phyloP scores from a whole-genome alignment of 2,329 filamentous ascomycete species.

The Hymenoscyphus fructigenus region DNA sequence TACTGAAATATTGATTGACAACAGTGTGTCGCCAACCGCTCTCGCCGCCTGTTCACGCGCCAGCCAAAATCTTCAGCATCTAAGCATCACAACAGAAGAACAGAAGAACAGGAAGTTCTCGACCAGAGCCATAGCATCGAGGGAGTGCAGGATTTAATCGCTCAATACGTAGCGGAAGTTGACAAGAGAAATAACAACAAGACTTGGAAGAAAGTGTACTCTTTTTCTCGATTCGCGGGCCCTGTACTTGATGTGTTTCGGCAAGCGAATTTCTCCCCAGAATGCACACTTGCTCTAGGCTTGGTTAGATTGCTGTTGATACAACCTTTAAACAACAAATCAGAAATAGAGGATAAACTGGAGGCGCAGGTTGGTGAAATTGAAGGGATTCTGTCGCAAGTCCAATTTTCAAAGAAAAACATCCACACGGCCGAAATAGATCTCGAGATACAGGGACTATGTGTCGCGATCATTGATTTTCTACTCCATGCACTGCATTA shows the following conservation, averaged over 20 bases:
- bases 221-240: conserved; percentile 1
- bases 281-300: conserved; percentile 1
- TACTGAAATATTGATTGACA: neutral
- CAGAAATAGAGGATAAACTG: conserved; percentile 6
- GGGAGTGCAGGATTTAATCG: neutral
- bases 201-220: conserved; percentile 6
- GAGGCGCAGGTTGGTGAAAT: conserved; percentile 1
- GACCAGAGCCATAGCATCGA: neutral
- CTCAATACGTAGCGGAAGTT: neutral
- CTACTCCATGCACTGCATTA: conserved; percentile 8
- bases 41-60: neutral
- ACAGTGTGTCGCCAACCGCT: neutral
- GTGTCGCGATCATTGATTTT: conserved; percentile 4
- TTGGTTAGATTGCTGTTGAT: conserved; percentile 1
- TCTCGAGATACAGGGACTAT: neutral
- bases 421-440: neutral
- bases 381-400: neutral
- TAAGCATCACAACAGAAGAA: neutral
- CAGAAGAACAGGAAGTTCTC: conserved; percentile 4
- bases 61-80: neutral
- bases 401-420: neutral
- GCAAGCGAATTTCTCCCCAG: conserved; percentile 4
- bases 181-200: neutral
- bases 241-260: conserved; percentile 3
- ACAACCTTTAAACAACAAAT: conserved; percentile 6